Conservation (phyloP, 306 rosid species). For the Acacia melanoxylon region DNA sequence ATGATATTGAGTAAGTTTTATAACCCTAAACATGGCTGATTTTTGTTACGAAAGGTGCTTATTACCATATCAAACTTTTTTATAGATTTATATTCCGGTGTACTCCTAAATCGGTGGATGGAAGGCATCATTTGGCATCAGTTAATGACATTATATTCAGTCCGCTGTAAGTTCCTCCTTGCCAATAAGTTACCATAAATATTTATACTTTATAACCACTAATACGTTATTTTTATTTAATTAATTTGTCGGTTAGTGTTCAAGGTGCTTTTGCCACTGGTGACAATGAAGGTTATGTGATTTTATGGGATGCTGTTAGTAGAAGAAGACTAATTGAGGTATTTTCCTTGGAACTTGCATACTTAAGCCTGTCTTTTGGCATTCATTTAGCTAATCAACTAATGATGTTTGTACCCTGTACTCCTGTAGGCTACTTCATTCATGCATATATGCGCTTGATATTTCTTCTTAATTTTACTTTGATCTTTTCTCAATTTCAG, state of each 20-base stretch:
- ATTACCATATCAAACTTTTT: constrained; percentile 27
- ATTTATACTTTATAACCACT: background rate
- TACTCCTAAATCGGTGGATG: constrained; percentile 73
- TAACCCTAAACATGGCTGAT: background rate
- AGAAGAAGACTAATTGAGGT: constrained; percentile 59
- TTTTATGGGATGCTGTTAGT: constrained; percentile 51
- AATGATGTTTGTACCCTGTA: background rate
- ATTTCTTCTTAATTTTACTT: background rate
- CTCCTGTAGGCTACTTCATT: background rate
- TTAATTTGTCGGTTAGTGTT: constrained; percentile 35
- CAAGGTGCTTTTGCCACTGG: constrained; percentile 56
- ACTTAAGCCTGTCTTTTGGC: background rate
- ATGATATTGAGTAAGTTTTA: constrained; percentile 61
- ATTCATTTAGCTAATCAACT: background rate
- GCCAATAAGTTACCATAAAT: constrained; percentile 10
- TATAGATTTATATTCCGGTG: constrained; percentile 80
- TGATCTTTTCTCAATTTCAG: constrained; percentile 18
- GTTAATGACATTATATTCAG: constrained; percentile 81
- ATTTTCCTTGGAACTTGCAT: background rate
- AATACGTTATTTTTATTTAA: constrained; percentile 19
- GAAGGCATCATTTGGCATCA: constrained; percentile 57
- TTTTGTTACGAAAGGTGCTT: constrained; percentile 33
- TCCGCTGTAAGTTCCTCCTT: background rate
- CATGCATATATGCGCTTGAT: background rate
- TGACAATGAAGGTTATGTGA: constrained; percentile 59